Percentiles rank a stretch among this genome's conserved stretches.
Conservation (phyloP, 2,329 filamentous ascomycete species). For the Apiospora rasikravindrae region DNA sequence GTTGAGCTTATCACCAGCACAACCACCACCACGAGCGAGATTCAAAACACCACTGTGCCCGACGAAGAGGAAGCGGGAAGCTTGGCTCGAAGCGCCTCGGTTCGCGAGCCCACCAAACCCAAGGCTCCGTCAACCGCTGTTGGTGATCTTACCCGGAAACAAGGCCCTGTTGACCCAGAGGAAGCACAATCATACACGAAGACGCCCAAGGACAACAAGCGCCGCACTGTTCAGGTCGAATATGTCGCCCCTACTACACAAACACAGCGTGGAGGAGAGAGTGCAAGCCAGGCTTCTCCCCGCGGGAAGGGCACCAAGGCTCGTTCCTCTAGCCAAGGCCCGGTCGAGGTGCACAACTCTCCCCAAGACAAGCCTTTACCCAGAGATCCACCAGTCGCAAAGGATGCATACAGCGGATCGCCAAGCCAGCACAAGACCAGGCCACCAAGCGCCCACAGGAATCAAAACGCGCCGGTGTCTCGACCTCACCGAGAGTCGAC, state of each 20-base stretch:
- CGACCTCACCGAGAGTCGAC: constrained; percentile 54
- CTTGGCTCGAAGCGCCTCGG: constrained; percentile 87
- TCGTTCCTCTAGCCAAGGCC: constrained; percentile 60
- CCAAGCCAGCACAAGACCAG: constrained; percentile 42
- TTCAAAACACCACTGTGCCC: constrained; percentile 77
- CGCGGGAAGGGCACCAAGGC: constrained; percentile 50
- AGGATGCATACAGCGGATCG: constrained; percentile 47
- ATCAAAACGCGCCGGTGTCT: constrained; percentile 51
- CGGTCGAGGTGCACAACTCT: constrained; percentile 48
- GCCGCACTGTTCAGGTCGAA: constrained; percentile 94
- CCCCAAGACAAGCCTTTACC: constrained; percentile 64
- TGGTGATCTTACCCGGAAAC: constrained; percentile 73
- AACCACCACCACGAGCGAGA: constrained; percentile 85
- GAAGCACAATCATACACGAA: constrained; percentile 58
- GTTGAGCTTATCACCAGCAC: constrained; percentile 97
- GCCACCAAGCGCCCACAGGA: constrained; percentile 55
- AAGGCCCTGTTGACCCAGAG: constrained; percentile 74
- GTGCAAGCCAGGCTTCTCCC: constrained; percentile 33
- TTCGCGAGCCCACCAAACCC: constrained; percentile 82
- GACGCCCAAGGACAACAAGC: constrained; percentile 84
- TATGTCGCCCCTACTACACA: constrained; percentile 92
- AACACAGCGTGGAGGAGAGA: constrained; percentile 71
- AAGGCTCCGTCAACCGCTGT: constrained; percentile 57
- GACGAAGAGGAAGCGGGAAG: constrained; percentile 64
- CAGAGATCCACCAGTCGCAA: constrained; percentile 57